phyloP scores from a whole-genome alignment of 441 rosid genomes.

The Mallotus repandus region DNA sequence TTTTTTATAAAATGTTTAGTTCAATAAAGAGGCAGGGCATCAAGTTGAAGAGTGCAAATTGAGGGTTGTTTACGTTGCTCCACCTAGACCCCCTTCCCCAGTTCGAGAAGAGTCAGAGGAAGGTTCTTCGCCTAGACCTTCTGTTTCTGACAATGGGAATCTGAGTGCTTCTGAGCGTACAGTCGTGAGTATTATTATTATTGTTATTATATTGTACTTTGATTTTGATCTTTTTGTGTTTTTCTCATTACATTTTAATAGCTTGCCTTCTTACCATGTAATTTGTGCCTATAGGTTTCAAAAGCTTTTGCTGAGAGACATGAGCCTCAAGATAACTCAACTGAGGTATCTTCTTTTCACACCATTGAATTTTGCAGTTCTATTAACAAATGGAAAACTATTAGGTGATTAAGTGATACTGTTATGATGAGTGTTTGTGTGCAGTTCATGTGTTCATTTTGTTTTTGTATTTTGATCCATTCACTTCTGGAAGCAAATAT shows the following conservation, averaged over 20 bases:
- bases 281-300: conserved; percentile 44
- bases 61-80: conserved; percentile 71
- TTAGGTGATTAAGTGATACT: not conserved
- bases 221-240: not conserved
- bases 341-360: conserved; percentile 45
- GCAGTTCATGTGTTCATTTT: not conserved
- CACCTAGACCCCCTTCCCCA: conserved; percentile 75
- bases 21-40: conserved; percentile 57
- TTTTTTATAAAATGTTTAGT: conserved; percentile 36
- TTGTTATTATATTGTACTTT: not conserved
- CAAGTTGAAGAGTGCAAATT: conserved; percentile 70
- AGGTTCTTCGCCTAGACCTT: conserved; percentile 67
- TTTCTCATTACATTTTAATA: conserved; percentile 3
- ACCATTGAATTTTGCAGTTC: not conserved
- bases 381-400: not conserved
- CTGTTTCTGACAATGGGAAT: conserved; percentile 44
- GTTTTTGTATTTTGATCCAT: not conserved
- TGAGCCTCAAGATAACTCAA: conserved; percentile 49
- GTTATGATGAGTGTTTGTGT: not conserved
- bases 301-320: conserved; percentile 40
- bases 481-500: not conserved
- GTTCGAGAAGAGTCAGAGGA: conserved; percentile 87
- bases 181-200: conserved; percentile 22
- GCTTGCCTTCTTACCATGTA: conserved; percentile 12
- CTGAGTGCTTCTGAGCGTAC: conserved; percentile 28